These are phyloP conservation scores for Vitis labrusca DNA, from an alignment of 164 flowering plant genomes.

Conservation along the genomic window DNA sequence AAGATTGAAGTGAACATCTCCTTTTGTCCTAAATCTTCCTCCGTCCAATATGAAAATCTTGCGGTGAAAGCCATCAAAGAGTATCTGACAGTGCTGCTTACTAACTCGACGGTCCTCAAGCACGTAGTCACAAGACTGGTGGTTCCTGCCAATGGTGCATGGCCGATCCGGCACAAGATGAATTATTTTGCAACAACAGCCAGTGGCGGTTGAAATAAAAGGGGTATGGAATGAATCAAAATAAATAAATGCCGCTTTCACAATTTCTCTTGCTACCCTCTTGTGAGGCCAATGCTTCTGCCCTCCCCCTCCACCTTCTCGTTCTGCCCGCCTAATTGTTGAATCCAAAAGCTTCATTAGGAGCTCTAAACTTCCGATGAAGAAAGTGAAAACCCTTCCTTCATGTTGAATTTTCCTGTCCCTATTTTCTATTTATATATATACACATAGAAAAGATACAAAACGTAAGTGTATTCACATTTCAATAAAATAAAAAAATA, in stretches of 20 bases:
- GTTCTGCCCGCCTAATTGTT: too few relatives aligned
- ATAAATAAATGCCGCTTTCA: slow-evolving; percentile 24
- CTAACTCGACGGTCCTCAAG: slow-evolving; percentile 53
- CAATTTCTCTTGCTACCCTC: slow-evolving; percentile 9
- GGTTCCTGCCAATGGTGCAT: slow-evolving; percentile 61
- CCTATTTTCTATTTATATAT: too few relatives aligned
- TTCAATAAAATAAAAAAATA: too few relatives aligned
- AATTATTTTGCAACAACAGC: slow-evolving; percentile 27
- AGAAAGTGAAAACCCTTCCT: too few relatives aligned
- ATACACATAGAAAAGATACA: too few relatives aligned
- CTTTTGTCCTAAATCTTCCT: slow-evolving; percentile 21
- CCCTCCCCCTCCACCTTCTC: too few relatives aligned
- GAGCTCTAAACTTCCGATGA: too few relatives aligned
- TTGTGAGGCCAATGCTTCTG: slow-evolving; percentile 5
- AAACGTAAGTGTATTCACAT: too few relatives aligned
- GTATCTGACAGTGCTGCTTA: slow-evolving; percentile 67
- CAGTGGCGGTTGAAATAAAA: slow-evolving; percentile 27
- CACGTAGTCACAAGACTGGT: slow-evolving; percentile 29
- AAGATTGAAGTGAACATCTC: not conserved
- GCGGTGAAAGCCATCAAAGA: slow-evolving; percentile 34
- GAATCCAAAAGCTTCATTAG: too few relatives aligned
- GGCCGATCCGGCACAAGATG: slow-evolving; percentile 43
- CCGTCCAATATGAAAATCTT: slow-evolving; percentile 57
- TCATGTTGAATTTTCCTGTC: too few relatives aligned
- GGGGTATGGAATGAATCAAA: slow-evolving; percentile 33